phyloP scores from a whole-genome alignment of 2,329 filamentous ascomycete species.

The Achaetomium macrosporum region DNA sequence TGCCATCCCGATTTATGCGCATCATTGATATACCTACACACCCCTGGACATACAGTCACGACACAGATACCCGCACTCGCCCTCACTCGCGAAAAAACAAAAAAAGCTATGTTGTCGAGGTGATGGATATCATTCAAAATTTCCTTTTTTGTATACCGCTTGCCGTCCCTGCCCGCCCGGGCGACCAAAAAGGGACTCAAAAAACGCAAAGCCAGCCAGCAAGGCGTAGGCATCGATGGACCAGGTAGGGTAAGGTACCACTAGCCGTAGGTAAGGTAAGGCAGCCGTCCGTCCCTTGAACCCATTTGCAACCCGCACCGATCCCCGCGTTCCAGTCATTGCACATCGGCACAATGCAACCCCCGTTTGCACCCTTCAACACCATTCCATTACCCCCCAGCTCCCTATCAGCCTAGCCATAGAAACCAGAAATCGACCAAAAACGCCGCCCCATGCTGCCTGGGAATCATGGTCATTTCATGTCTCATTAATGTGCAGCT shows the following conservation, averaged over 20 bases:
- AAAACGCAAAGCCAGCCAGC: background rate
- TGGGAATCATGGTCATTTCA: slow-evolving; percentile 20
- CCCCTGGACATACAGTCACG: no score
- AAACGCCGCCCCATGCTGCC: slow-evolving; percentile 26
- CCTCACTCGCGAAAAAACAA: no score
- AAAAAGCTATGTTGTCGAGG: no score
- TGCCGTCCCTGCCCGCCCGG: background rate
- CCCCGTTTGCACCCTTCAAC: background rate
- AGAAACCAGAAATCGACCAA: background rate
- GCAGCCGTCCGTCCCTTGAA: background rate
- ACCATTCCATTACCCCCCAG: background rate
- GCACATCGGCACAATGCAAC: no score
- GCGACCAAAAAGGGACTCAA: no score
- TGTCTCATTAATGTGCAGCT: slow-evolving; percentile 16
- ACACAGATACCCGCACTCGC: no score
- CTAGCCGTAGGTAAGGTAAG: no score
- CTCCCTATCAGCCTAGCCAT: background rate
- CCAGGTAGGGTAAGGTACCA: no score
- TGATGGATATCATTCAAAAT: background rate
- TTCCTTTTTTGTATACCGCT: slow-evolving; percentile 2
- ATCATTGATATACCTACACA: no score
- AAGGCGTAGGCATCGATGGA: background rate
- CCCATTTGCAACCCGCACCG: background rate
- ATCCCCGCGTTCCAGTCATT: background rate
- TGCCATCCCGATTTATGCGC: no score